Conservation (phyloP, 192 early-diverging fungal genomes). For the Spizellomyces punctatus region DNA sequence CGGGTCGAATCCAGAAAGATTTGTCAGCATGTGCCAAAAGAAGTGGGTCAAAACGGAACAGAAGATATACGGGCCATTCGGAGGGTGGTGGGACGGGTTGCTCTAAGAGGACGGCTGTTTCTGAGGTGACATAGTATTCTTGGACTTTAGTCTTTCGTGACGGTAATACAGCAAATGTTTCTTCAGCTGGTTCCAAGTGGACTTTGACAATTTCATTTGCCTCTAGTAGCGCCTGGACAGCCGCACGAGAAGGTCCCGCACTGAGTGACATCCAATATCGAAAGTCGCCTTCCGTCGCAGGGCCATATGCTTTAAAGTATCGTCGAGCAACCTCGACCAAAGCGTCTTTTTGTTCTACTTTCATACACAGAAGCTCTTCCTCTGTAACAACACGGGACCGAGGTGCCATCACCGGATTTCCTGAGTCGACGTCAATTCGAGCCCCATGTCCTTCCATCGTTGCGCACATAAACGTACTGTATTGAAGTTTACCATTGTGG, state of each 20-base stretch:
- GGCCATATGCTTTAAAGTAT: conserved; percentile 25
- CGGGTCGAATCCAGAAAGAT: conserved; percentile 10
- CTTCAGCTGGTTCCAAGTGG: neutral
- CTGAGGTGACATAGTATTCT: conserved; percentile 2
- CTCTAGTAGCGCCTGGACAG: neutral
- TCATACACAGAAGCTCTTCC: too few relatives aligned
- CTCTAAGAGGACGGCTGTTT: neutral
- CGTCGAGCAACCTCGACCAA: conserved; percentile 15
- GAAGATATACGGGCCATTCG: neutral
- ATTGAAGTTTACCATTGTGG: neutral
- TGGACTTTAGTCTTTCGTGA: neutral
- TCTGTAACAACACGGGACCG: neutral
- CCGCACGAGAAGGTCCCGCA: conserved; percentile 4
- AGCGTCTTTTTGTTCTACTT: conserved; percentile 1
- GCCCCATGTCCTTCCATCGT: conserved; percentile 21
- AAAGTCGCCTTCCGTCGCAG: conserved; percentile 25
- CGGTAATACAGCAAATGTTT: neutral
- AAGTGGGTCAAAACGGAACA: conserved; percentile 25
- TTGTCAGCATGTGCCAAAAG: conserved; percentile 23
- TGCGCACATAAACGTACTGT: conserved; percentile 31
- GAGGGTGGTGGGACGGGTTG: neutral
- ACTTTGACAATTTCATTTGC: conserved; percentile 8
- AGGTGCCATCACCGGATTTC: neutral
- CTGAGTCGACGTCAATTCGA: neutral
- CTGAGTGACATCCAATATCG: conserved; percentile 12